Percentiles rank a stretch among this genome's conserved stretches.
These are phyloP conservation scores for Candida orba DNA, from an alignment of 805 yeast species.

Conservation along the genomic window DNA sequence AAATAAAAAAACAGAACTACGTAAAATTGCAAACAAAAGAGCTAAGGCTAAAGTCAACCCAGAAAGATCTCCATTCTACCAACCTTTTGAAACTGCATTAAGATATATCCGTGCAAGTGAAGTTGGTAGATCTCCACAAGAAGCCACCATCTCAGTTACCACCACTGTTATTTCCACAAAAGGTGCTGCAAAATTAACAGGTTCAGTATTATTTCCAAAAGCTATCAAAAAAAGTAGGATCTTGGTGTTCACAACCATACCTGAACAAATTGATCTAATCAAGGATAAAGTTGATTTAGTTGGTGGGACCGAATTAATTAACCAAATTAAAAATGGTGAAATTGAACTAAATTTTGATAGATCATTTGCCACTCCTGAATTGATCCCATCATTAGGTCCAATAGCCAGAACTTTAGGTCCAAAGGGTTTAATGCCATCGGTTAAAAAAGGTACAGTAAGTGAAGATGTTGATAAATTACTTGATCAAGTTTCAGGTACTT, in stretches of 20 bases:
- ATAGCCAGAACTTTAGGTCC: conserved; percentile 85
- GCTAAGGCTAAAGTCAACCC: conserved; percentile 35
- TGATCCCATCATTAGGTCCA: conserved; percentile 51
- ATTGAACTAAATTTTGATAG: conserved; percentile 56
- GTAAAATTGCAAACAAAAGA: conserved; percentile 30
- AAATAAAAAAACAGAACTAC: conserved; percentile 28
- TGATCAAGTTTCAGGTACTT: conserved; percentile 51
- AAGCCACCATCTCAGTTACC: conserved; percentile 62
- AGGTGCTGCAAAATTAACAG: conserved; percentile 71
- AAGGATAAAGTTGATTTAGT: conserved; percentile 46
- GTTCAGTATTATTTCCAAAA: conserved; percentile 64
- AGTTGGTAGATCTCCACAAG: conserved; percentile 72
- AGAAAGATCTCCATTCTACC: conserved; percentile 51
- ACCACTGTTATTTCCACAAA: conserved; percentile 61
- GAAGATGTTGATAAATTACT: conserved; percentile 54
- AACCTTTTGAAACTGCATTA: conserved; percentile 67
- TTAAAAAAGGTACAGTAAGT: conserved; percentile 79
- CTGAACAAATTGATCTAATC: conserved; percentile 46
- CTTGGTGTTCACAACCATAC: conserved; percentile 59
- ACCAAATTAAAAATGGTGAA: conserved; percentile 45
- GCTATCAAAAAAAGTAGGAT: conserved; percentile 61
- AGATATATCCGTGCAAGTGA: conserved; percentile 82
- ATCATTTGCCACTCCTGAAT: conserved; percentile 81
- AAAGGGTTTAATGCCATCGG: conserved; percentile 79
- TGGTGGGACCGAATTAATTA: conserved; percentile 70